Conservation (phyloP, 495 filamentous ascomycete species). For the Penicillium parvum region DNA sequence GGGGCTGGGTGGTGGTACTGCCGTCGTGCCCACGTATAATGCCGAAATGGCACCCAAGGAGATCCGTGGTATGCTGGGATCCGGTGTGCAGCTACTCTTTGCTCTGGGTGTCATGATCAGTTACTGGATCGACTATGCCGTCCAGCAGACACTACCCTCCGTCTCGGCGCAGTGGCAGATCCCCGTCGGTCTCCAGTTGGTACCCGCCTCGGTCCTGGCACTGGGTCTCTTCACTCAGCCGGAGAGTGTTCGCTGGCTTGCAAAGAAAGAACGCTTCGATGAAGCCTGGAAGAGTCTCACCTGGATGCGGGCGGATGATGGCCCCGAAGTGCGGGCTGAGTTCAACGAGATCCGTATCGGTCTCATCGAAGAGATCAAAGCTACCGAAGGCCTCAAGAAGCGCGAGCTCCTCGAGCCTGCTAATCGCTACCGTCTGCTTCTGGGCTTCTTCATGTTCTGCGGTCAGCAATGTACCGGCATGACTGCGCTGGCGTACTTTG, state of each 20-base stretch:
- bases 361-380: slow-evolving; percentile 37
- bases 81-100: slow-evolving; percentile 46
- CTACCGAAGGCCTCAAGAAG: slow-evolving; percentile 42
- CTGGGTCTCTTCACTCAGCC: slow-evolving; percentile 43
- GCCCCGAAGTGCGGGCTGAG: slow-evolving; percentile 36
- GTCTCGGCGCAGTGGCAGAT: slow-evolving; percentile 50
- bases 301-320: slow-evolving; percentile 47
- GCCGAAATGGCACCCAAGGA: slow-evolving; percentile 53
- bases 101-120: slow-evolving; percentile 45
- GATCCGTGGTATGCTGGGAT: slow-evolving; percentile 48
- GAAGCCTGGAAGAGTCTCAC: slow-evolving; percentile 44
- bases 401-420: slow-evolving; percentile 40
- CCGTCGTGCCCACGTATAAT: slow-evolving; percentile 51
- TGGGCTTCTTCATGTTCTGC: slow-evolving; percentile 37
- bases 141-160: slow-evolving; percentile 29
- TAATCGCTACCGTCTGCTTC: slow-evolving; percentile 38
- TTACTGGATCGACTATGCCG: slow-evolving; percentile 53
- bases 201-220: slow-evolving; percentile 42
- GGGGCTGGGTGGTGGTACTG: slow-evolving; percentile 50
- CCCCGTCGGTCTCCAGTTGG: slow-evolving; percentile 48
- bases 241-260: slow-evolving; percentile 49
- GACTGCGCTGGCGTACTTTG: slow-evolving; percentile 43
- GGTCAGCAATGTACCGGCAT: slow-evolving; percentile 41
- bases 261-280: slow-evolving; percentile 45
- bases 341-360: slow-evolving; percentile 43